Evolutionary conservation across 352 stramenopile species (phyloP), one percentile per base, ranked within the genome.

Genomic region (Phytophthora agathidicida): DNA sequence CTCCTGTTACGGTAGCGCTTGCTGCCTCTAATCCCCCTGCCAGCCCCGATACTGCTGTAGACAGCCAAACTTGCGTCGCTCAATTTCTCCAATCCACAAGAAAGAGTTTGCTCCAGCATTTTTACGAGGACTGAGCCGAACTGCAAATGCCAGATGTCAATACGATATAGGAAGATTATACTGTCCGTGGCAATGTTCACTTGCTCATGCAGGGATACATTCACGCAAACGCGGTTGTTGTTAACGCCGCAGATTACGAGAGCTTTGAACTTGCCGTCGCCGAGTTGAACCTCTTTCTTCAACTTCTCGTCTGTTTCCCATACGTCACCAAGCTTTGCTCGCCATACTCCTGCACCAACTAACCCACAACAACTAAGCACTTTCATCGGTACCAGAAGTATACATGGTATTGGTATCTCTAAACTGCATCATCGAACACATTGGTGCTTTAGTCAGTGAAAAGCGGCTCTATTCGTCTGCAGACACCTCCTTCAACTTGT

Each of bases 401-500:
- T n/a, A n/a, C n/a, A n/a, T n/a, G n/a, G n/a, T n/a, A n/a, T n/a
- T n/a, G n/a, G n/a, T n/a, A n/a, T n/a, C n/a, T n/a, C n/a, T n/a
- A n/a, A n/a, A n/a, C n/a, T n/a, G n/a, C n/a, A n/a, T n/a, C n/a
- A n/a, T 49, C 35, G 19, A 24, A 35, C 17, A 41, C 31, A 35
- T 44, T 36, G n/a, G 4, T 30, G 30, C 28, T 58, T n/a, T 41
- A 17, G 36, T 41, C 36, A 59, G 13, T 17, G 8, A 48, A n/a
- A n/a, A 63, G 36, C 38, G 35, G 44, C 54, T 63, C 53, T 62
- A 62, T 62, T 62, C 53, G 53, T 62, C 53, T 62, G 36, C 53
- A 54, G 31, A 23, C 37, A n/a, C 13, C 51, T 59, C 3, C 56
- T 68, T 68, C 59, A 68, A 68, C 23, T 23, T 55, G 27, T 28